Conservation (phyloP, 2,329 filamentous ascomycete genomes). For the Trichoderma citrinoviride region DNA sequence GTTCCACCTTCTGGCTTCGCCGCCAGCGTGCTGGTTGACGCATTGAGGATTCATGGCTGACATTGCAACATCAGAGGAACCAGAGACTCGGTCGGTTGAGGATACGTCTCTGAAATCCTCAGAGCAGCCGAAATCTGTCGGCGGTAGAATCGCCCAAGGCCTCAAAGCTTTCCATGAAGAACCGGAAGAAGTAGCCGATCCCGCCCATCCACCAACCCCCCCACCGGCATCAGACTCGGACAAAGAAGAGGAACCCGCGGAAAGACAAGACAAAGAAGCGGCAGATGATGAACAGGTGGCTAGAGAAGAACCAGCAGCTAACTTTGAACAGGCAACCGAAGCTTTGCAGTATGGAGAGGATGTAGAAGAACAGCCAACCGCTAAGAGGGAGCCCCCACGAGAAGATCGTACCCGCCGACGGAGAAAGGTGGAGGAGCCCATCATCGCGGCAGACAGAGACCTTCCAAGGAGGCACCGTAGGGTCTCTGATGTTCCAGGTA, state of each 20-base stretch:
- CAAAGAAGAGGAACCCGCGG: constrained; percentile 24
- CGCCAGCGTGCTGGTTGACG: constrained; percentile 23
- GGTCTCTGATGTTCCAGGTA: constrained; percentile 43
- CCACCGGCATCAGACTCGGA: constrained; percentile 34
- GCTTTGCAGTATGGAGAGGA: constrained; percentile 23
- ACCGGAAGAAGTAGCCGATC: constrained; percentile 40
- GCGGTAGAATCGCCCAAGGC: constrained; percentile 55
- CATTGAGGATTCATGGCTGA: constrained; percentile 52
- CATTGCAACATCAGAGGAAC: constrained; percentile 40
- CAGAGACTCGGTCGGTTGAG: constrained; percentile 22
- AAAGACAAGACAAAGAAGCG: constrained; percentile 22
- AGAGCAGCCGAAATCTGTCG: constrained; percentile 46
- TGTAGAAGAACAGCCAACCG: not conserved
- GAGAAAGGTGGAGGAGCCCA: not conserved
- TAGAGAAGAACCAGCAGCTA: constrained; percentile 28
- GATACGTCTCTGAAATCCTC: constrained; percentile 41
- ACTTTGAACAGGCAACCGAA: constrained; percentile 30
- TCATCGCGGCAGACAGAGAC: not conserved
- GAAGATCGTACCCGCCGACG: constrained; percentile 5
- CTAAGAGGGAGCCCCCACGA: not conserved
- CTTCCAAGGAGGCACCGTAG: constrained; percentile 35
- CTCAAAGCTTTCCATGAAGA: constrained; percentile 55
- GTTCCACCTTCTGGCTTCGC: constrained; percentile 7
- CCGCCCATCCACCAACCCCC: constrained; percentile 39
- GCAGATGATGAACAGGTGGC: constrained; percentile 23